Evolutionary conservation across 768 basidiomycete genomes (phyloP).

Genomic region (Leccinum subtestaceum): DNA sequence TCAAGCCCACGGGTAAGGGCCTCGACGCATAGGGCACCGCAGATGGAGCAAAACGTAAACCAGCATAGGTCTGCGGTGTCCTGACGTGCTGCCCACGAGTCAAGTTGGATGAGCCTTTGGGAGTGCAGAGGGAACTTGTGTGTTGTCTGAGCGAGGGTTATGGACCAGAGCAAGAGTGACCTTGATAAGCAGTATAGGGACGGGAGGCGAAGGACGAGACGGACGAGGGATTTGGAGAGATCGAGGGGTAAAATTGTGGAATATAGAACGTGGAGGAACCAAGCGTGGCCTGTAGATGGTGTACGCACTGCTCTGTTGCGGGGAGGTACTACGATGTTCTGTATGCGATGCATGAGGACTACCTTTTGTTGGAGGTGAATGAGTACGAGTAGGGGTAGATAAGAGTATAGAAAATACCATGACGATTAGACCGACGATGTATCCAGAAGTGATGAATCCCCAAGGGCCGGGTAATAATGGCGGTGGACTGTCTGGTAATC

Average conservation of each 20-base stretch:
- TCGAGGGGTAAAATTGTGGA: slow-evolving; percentile 59
- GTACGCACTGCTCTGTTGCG: slow-evolving; percentile 30
- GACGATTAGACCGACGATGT: slow-evolving; percentile 61
- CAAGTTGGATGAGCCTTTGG: slow-evolving; percentile 35
- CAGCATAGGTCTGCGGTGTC: slow-evolving; percentile 69
- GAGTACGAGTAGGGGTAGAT: neutral
- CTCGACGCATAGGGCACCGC: slow-evolving; percentile 61
- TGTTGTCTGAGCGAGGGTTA: slow-evolving; percentile 58
- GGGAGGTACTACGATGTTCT: slow-evolving; percentile 73
- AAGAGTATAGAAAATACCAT: slow-evolving; percentile 45
- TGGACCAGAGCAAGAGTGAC: slow-evolving; percentile 54
- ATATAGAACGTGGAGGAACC: slow-evolving; percentile 28
- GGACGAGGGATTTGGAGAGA: slow-evolving; percentile 50
- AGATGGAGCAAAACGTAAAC: slow-evolving; percentile 68
- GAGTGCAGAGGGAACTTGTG: slow-evolving; percentile 38
- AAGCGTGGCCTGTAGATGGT: slow-evolving; percentile 24
- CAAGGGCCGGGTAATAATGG: slow-evolving; percentile 55
- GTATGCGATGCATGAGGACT: slow-evolving; percentile 70
- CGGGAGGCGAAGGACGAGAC: slow-evolving; percentile 58
- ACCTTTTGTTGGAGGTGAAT: slow-evolving; percentile 41
- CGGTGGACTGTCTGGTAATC: neutral
- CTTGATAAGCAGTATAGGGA: slow-evolving; percentile 60
- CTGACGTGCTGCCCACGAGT: slow-evolving; percentile 43
- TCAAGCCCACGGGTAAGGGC: slow-evolving; percentile 67
- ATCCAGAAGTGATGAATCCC: slow-evolving; percentile 73